Evolutionary conservation across 768 basidiomycete genomes (phyloP), one percentile per base, ranked within the genome.

Genomic region (Termitomyces sp.): DNA sequence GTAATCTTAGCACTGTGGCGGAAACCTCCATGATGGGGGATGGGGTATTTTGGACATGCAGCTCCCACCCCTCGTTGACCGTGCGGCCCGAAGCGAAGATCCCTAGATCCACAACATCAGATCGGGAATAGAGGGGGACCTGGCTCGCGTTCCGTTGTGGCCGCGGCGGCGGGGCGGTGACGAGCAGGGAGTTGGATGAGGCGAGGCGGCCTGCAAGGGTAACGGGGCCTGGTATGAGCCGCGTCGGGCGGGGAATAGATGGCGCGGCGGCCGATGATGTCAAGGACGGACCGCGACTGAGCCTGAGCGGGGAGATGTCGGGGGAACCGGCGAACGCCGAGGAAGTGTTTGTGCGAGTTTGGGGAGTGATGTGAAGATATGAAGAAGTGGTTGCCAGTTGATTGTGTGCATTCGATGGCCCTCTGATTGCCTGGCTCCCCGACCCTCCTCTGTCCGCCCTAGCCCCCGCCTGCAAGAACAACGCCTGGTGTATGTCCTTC

Each of bases 401-500:
- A 51, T 61, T 59, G 13, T 53, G 26, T 12, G 54, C 55, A 49
- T 56, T 58, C 60, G 55, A 65, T 63, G 64, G 60, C 60, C 61
- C 61, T 63, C 59, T 65, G 64, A 65, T 64, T 62, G 63, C n/a
- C 50, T 41, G 46, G 33, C 33, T 45, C 29, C 42, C 57, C 26
- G n/a, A n/a, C n/a, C 31, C 36, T 48, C 64, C 68, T 67, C 65
- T 65, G 60, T 60, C 71, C 73, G 72, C 70, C 70, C 65, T 64
- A 65, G 62, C 72, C 75, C 72, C 69, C 72, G 74, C 75, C 75
- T 48, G 69, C 74, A 78, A 80, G 78, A 74, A 78, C 73, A 73
- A 69, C 78, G 79, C 79, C 69, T 79, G 78, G 73, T 68, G 77
- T 78, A 58, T 37, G 73, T 69, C 3, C 2, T 15, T 0, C 18